Evolutionary conservation across 148 eudicot species (phyloP), one percentile per base, ranked within the genome.

Genomic region (Rhododendron mucronatum): DNA sequence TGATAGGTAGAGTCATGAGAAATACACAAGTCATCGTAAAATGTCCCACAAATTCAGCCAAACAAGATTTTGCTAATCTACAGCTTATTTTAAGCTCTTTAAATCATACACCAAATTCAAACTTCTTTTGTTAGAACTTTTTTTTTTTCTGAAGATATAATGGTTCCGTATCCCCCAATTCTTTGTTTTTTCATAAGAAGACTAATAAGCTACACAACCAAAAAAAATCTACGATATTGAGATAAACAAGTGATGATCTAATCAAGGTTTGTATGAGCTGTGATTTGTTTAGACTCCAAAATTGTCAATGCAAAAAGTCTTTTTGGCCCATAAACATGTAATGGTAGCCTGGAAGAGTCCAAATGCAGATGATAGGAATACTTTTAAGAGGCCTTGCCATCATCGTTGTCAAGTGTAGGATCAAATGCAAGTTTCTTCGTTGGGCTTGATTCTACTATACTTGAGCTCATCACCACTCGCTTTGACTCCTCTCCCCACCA

Each of bases 401-500:
- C 94, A 59, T 88, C 95, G 33, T 88, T 86, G n/a, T 94, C 91
- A 10, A 91, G 53, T 20, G 89, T 55, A 10, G 91, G 87, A 61
- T 90, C 95, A 28, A 87, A 35, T 57, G 92, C 90, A 26, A 94
- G 95, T 86, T 88, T 94, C 76, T 95, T 97, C 15, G 86, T 78
- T n/a, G 94, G 86, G 82, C 86, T 87, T 69, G 94, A 89, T 41
- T 93, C 94, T 26, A 86, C 77, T 83, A 74, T 55, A n/a, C 41
- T 78, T 3, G 96, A 85, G 90, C 75, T 91, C 91, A 93, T 89
- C 20, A 71, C 73, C 55, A 95, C 98, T 63, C 98, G 92, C 92
- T 95, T 95, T 94, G 7, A 97, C 95, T 77, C 98, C 99, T 88
- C 98, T 90, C 57, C 98, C 98, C 44, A 97, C 99, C 8, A 95